Conservation (phyloP, 2,329 filamentous ascomycete genomes). For the Venturia carpophila region DNA sequence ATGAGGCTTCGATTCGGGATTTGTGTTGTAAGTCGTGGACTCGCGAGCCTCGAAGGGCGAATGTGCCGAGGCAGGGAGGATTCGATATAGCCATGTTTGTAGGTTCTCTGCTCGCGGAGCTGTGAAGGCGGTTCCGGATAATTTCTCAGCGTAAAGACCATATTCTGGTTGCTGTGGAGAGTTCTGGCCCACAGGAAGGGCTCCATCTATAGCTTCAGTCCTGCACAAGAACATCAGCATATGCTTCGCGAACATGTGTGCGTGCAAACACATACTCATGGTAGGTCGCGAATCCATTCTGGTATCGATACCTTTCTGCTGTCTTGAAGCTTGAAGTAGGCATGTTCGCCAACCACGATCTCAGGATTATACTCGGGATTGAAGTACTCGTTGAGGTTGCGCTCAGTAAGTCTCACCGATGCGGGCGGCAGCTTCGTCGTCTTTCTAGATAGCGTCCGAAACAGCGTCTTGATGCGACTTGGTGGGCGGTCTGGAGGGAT, state of each 20-base stretch:
- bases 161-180: constrained; percentile 72
- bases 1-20: constrained; percentile 41
- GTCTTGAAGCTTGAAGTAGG: constrained; percentile 56
- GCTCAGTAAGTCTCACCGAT: constrained; percentile 23
- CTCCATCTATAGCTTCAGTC: constrained; percentile 66
- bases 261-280: constrained; percentile 54
- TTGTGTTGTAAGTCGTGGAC: constrained; percentile 43
- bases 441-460: constrained; percentile 5
- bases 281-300: constrained; percentile 69
- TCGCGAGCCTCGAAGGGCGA: constrained; percentile 45
- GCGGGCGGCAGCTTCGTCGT: constrained; percentile 7
- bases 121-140: constrained; percentile 54
- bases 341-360: constrained; percentile 38
- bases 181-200: constrained; percentile 68
- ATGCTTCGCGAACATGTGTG: neutral
- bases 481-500: constrained; percentile 7
- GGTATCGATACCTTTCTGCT: constrained; percentile 65
- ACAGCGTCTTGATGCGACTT: neutral
- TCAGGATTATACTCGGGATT: constrained; percentile 27
- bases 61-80: constrained; percentile 51
- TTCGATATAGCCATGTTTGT: constrained; percentile 52
- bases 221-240: constrained; percentile 35
- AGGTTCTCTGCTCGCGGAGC: constrained; percentile 50
- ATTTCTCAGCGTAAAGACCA: constrained; percentile 71
- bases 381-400: constrained; percentile 27